Base-by-base conservation (phyloP, 768 basidiomycete species). In the Wakefieldia striispora region DNA sequence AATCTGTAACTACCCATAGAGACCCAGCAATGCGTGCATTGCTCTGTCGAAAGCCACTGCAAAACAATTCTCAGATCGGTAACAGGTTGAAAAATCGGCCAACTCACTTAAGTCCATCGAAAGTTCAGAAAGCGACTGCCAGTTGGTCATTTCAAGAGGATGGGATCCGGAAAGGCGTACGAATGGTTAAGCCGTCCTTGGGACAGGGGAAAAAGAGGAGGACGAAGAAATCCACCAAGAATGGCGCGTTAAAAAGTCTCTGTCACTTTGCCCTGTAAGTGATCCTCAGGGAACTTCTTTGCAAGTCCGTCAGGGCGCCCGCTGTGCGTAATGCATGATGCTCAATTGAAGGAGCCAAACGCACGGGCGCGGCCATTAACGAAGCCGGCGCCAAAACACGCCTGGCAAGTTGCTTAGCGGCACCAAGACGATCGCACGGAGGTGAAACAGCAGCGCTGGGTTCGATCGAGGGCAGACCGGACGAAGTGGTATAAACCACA, bases 21-120 rank as follows among this genome's bases (percentile, higher is more conserved):
- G 65, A 14, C 75, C 75, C 38, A 75, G 59, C 35, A 78, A 57
- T n/a, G 60, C 56, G 50, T 78, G 76, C 58, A 77, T 71, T 49
- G 75, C 52, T 48, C 68, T 70, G 43, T 63, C 55, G 50, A 77
- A 77, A 31, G 67, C 58, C 42, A 61, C 75, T 76, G 55, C 9
- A 43, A 42, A 36, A 37, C 3, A 10, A 24, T 36, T 14, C 31
- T 40, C 29, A 29, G 38, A 40, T 54, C 9, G 38, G 46, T 17
- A 10, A 6, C 39, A 43, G 14, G 40, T 29, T 9, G 35, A 50
- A 21, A 20, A 17, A 48, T 43, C 21, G 24, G n/a, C 14, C n/a
- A 9, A 54, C 73, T 38, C 40, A 75, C 74, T 53, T 10, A 62
- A 53, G 51, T 76, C 74, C 17, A 53, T 63, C 20, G 61, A 67